Evolutionary conservation across 805 yeast species (phyloP), one percentile per base, ranked within the genome.

Genomic region (Pichia deserticola): DNA sequence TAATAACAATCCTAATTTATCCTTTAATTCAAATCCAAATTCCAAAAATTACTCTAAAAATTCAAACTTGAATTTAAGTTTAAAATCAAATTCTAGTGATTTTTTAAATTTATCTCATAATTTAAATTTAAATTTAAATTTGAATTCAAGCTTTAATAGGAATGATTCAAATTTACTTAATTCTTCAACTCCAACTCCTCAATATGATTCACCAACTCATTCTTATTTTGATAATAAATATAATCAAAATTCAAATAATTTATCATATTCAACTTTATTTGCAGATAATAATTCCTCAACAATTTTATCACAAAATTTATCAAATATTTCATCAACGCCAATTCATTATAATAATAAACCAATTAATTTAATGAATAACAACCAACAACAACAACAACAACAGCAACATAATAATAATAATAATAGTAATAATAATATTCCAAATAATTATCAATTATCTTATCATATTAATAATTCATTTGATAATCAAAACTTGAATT

Each of bases 171-270:
- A 39, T 33, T 15, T 25, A 11, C n/a, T 30, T 20, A 37, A 29
- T 25, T 29, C 35, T 11, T 37, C 41, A n/a, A 41, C 47, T n/a
- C 48, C 51, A 48, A 48, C 51, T 20, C 51, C 51, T 11, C 43
- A 39, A 38, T 44, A 28, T 33, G 47, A 48, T 29, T 36, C 51
- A 9, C 25, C 44, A n/a, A 44, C 39, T 33, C 8, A 37, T 5
- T 36, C 27, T 29, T 47, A 42, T 37, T 47, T 47, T 34, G 42
- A 42, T 27, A 37, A 38, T 12, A 28, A 28, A 2, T 7, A 28
- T 28, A 39, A 28, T 13, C 25, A n/a, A 9, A 44, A 29, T 29
- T 20, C 9, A 11, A 45, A 42, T 11, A 47, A 38, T 38, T 7
- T 34, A 4, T 36, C 45, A 11, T 47, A 40, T 35, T 36, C 50